phyloP scores from a whole-genome alignment of 257 asterid species.

The Solanum sitiens region DNA sequence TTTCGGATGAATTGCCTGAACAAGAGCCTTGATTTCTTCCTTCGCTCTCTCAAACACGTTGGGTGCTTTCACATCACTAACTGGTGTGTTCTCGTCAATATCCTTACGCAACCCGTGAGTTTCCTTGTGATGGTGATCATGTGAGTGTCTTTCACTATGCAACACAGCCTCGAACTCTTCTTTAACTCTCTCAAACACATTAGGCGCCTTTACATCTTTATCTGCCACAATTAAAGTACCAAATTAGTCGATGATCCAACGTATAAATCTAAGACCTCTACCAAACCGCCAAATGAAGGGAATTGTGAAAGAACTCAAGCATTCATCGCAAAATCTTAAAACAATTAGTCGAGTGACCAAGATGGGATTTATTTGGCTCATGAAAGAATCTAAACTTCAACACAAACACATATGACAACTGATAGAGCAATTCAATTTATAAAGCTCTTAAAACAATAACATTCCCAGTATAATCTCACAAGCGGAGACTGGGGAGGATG shows the following conservation, averaged over 20 bases:
- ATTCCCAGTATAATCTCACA: neutral
- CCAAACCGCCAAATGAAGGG: neutral
- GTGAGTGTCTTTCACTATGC: slow-evolving; percentile 12
- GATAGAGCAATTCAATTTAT: neutral
- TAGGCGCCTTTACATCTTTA: slow-evolving; percentile 27
- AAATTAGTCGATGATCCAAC: neutral
- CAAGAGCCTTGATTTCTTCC: slow-evolving; percentile 76
- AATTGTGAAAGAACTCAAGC: neutral
- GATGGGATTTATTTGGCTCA: neutral
- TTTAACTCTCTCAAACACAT: slow-evolving; percentile 34
- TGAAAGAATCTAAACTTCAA: neutral
- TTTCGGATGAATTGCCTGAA: slow-evolving; percentile 46
- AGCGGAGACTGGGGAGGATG: neutral
- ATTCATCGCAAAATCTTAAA: neutral
- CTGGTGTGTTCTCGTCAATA: slow-evolving; percentile 42
- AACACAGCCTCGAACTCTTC: slow-evolving; percentile 33
- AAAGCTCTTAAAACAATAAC: neutral
- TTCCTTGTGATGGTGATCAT: slow-evolving; percentile 37
- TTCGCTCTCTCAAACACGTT: slow-evolving; percentile 65
- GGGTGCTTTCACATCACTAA: slow-evolving; percentile 61
- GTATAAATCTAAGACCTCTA: neutral
- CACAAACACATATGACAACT: neutral
- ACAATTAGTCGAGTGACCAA: too few relatives aligned
- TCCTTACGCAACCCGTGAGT: slow-evolving; percentile 62
- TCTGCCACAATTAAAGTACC: slow-evolving; percentile 6